Evolutionary conservation across 257 asterid species (phyloP).

Genomic region (Paraleonurus japonicus): DNA sequence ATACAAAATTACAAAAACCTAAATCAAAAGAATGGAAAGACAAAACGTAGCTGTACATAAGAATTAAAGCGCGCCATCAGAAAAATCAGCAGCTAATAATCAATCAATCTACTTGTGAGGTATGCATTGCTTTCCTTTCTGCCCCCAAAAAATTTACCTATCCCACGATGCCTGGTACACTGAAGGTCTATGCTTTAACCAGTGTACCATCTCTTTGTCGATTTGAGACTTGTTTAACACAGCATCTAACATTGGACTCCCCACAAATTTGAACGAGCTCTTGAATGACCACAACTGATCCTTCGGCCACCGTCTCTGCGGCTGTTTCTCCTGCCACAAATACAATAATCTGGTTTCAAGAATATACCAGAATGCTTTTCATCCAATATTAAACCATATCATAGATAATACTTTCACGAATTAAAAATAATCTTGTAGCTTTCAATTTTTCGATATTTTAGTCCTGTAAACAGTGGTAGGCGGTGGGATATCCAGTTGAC

Average conservation of each 20-base stretch:
- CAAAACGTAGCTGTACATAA: conserved; percentile 64
- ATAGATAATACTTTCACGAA: not conserved
- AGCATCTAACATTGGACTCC: conserved; percentile 90
- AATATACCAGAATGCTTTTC: not conserved
- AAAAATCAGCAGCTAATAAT: conserved; percentile 31
- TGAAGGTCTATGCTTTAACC: conserved; percentile 83
- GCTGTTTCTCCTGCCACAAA: conserved; percentile 74
- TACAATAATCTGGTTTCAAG: not conserved
- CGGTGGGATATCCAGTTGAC: not conserved
- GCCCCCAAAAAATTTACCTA: conserved; percentile 71
- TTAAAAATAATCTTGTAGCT: too few relatives aligned
- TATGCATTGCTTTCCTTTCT: conserved; percentile 30
- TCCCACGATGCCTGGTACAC: conserved; percentile 89
- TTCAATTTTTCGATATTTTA: too few relatives aligned
- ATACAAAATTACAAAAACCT: conserved; percentile 47
- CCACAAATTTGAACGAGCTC: conserved; percentile 54
- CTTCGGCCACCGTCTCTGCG: conserved; percentile 92
- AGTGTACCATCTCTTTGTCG: conserved; percentile 77
- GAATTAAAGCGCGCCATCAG: conserved; percentile 44
- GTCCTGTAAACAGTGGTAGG: not conserved
- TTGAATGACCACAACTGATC: conserved; percentile 90
- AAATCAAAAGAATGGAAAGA: conserved; percentile 35
- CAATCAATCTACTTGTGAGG: conserved; percentile 24
- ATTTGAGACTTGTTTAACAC: conserved; percentile 52
- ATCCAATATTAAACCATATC: not conserved